Percentiles rank a stretch among this genome's conserved stretches.
phyloP scores from a whole-genome alignment of 192 early-diverging fungal genomes.

The Paraglomus brasilianum region DNA sequence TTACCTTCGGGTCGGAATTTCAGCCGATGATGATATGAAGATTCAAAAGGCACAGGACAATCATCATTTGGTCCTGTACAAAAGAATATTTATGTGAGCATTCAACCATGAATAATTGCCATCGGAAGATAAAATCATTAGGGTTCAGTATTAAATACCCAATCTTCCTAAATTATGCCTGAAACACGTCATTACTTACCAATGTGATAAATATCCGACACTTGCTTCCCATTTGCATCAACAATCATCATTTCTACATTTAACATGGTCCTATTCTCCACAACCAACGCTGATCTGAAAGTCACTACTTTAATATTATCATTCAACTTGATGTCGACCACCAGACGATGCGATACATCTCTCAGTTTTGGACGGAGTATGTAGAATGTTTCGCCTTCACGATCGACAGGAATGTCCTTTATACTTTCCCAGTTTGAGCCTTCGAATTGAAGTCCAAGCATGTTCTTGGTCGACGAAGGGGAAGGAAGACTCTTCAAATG shows the following conservation, averaged over 20 bases:
- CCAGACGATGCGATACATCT: constrained; percentile 76
- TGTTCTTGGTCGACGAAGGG: constrained; percentile 57
- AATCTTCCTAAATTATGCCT: too few species aligned
- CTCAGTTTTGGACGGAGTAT: constrained; percentile 79
- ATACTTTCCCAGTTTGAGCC: constrained; percentile 89
- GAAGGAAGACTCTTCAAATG: constrained; percentile 6
- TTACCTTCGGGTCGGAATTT: constrained; percentile 78
- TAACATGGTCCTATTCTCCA: constrained; percentile 80
- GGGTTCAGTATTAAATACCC: too few species aligned
- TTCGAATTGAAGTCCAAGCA: constrained; percentile 80
- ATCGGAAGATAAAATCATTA: too few species aligned
- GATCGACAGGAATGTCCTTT: constrained; percentile 84
- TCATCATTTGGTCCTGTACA: constrained; percentile 75
- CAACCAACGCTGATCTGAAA: constrained; percentile 78
- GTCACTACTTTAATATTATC: constrained; percentile 92
- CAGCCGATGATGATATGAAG: constrained; percentile 76
- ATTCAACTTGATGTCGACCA: constrained; percentile 83
- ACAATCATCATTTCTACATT: constrained; percentile 79
- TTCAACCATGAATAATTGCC: too few species aligned
- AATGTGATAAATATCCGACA: constrained; percentile 50
- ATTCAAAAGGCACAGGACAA: constrained; percentile 83
- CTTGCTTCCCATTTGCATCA: constrained; percentile 61
- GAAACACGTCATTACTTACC: constrained; percentile 37
- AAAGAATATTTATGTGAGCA: not conserved
- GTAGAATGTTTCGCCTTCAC: constrained; percentile 81